Conservation (phyloP, 108 stramenopile species). For the Stephanodiscus minutulus region DNA sequence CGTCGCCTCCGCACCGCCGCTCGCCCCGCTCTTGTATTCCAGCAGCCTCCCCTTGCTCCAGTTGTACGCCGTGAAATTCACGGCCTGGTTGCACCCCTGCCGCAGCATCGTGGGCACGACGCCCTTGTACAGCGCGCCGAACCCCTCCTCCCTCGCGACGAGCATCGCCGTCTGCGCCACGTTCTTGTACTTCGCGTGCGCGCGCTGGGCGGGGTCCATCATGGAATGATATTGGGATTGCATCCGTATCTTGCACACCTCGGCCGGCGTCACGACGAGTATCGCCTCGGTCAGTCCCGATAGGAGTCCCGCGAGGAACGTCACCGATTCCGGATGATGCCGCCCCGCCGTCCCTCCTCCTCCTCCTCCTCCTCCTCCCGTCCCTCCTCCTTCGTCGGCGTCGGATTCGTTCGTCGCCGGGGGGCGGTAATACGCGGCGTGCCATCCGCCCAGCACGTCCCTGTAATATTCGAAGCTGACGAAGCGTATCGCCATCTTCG, state of each 20-base stretch:
- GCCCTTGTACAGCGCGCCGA: conserved; percentile 92
- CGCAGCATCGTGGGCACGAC: conserved; percentile 95
- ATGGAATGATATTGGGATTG: conserved; percentile 89
- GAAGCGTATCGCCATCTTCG: conserved; percentile 98
- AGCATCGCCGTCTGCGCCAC: conserved; percentile 89
- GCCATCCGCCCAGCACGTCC: conserved; percentile 41
- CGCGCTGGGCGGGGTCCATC: conserved; percentile 80
- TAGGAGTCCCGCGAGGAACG: conserved; percentile 88
- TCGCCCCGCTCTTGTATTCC: conserved; percentile 32
- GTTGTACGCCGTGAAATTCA: conserved; percentile 96
- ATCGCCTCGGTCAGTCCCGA: conserved; percentile 92
- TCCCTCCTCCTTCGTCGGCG: not conserved
- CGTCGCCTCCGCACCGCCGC: conserved; percentile 21
- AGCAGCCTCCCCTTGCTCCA: conserved; percentile 68
- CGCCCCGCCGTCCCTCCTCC: conserved; percentile 1
- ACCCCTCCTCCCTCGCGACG: conserved; percentile 91
- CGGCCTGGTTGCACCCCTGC: conserved; percentile 98
- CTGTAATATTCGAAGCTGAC: conserved; percentile 89
- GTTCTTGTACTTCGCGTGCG: conserved; percentile 85
- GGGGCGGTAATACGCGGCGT: conserved; percentile 8
- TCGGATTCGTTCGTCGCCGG: conserved; percentile 15
- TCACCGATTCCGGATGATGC: conserved; percentile 39
- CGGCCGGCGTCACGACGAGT: conserved; percentile 81
- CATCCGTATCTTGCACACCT: conserved; percentile 96
- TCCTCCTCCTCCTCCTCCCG: not conserved